phyloP scores from a whole-genome alignment of 495 filamentous ascomycete species.

The Tuber aestivum region DNA sequence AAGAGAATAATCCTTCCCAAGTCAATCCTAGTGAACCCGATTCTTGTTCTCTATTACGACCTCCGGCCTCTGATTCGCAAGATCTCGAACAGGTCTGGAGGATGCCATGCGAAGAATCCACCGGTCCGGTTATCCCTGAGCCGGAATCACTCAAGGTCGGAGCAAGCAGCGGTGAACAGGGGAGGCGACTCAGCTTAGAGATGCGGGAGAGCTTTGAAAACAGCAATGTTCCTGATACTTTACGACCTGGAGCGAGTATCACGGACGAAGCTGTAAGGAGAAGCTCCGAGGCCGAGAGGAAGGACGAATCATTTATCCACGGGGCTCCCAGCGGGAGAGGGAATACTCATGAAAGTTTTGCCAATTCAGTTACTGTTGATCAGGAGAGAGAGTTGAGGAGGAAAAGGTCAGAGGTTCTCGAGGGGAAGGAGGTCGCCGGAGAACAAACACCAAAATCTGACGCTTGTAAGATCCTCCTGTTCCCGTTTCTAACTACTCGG shows the following conservation, averaged over 20 bases:
- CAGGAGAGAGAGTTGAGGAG: background rate
- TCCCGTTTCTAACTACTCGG: background rate
- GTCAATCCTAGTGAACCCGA: background rate
- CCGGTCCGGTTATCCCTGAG: background rate
- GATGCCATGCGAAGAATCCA: constrained; percentile 10
- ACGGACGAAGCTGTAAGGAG: background rate
- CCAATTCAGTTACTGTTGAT: background rate
- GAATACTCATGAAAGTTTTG: background rate
- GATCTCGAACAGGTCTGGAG: constrained; percentile 12
- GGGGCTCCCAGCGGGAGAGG: background rate
- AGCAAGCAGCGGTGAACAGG: constrained; percentile 7
- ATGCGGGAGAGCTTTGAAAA: constrained; percentile 17
- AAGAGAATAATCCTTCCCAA: constrained; percentile 17
- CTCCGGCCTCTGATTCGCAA: constrained; percentile 11
- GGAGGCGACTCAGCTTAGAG: constrained; percentile 11
- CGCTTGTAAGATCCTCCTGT: constrained; percentile 15
- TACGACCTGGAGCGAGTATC: constrained; percentile 19
- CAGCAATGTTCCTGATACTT: constrained; percentile 20
- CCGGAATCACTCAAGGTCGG: constrained; percentile 8
- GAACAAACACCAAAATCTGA: background rate
- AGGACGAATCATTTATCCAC: constrained; percentile 7
- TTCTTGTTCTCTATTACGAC: constrained; percentile 9
- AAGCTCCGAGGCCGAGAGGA: constrained; percentile 1
- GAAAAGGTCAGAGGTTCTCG: constrained; percentile 1
- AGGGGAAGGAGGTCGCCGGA: background rate